These are phyloP conservation scores for Nissolia schottii DNA, from an alignment of 306 rosid species.

Conservation along the genomic window DNA sequence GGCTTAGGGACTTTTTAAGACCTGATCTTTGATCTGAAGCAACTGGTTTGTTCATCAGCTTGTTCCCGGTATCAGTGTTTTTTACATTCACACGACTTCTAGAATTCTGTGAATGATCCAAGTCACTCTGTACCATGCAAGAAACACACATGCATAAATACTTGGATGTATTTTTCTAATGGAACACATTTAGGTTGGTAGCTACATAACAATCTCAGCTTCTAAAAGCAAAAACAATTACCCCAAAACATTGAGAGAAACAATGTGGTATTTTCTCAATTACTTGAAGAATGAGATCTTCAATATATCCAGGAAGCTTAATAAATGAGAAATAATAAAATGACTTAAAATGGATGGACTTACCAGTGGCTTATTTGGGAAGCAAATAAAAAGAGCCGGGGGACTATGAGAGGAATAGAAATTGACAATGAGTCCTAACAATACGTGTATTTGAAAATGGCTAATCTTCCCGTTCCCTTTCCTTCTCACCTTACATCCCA, in stretches of 20 bases:
- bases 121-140: constrained; percentile 68
- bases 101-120: constrained; percentile 57
- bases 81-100: constrained; percentile 37
- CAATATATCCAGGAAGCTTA: background rate
- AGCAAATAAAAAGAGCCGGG: background rate
- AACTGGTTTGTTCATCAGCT: constrained; percentile 39
- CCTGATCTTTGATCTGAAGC: constrained; percentile 56
- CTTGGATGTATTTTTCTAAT: background rate
- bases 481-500: background rate
- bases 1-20: constrained; percentile 73
- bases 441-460: background rate
- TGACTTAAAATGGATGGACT: background rate
- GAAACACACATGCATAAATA: constrained; percentile 19
- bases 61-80: constrained; percentile 43
- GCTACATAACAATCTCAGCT: background rate
- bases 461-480: background rate
- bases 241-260: background rate
- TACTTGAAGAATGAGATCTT: background rate
- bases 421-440: background rate
- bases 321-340: background rate
- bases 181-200: background rate
- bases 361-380: background rate
- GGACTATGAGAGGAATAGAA: background rate
- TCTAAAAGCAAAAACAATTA: background rate
- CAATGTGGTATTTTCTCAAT: background rate